Percentiles rank a stretch among this genome's conserved stretches.
These are phyloP conservation scores for Rhytidhysteron rufulum DNA, from an alignment of 2,329 filamentous ascomycete genomes.

Conservation along the genomic window DNA sequence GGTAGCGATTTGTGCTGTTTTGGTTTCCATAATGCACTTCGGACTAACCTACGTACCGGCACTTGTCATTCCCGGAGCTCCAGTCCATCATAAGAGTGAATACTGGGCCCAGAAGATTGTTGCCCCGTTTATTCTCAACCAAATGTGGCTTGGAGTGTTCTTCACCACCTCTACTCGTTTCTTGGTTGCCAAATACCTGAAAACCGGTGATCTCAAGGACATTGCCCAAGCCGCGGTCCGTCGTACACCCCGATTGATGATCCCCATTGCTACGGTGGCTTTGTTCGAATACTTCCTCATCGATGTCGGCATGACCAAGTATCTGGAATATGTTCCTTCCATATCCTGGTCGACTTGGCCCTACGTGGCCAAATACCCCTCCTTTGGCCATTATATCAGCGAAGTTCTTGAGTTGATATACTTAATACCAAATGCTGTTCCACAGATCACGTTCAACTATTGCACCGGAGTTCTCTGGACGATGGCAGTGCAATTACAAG, in stretches of 20 bases:
- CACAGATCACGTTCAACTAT: conserved; percentile 47
- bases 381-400: conserved; percentile 42
- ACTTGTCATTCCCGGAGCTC: conserved; percentile 33
- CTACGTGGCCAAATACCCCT: conserved; percentile 38
- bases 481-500: conserved; percentile 48
- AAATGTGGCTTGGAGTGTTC: conserved; percentile 48
- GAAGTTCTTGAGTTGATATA: conserved; percentile 45
- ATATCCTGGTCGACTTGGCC: conserved; percentile 49
- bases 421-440: conserved; percentile 47
- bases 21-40: conserved; percentile 46
- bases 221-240: conserved; percentile 44
- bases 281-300: conserved; percentile 47
- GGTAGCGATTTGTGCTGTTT: conserved; percentile 41
- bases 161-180: conserved; percentile 49
- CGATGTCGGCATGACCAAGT: conserved; percentile 41
- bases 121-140: conserved; percentile 43
- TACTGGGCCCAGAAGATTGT: conserved; percentile 40
- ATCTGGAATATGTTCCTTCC: conserved; percentile 44
- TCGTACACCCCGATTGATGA: conserved; percentile 44
- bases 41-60: conserved; percentile 42
- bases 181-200: conserved; percentile 40
- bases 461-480: conserved; percentile 51
- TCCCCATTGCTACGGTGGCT: conserved; percentile 43
- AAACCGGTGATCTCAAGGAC: conserved; percentile 39
- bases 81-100: conserved; percentile 39